Evolutionary conservation across 2,329 filamentous ascomycete species (phyloP).

Genomic region (Monilinia vaccinii-corymbosi): DNA sequence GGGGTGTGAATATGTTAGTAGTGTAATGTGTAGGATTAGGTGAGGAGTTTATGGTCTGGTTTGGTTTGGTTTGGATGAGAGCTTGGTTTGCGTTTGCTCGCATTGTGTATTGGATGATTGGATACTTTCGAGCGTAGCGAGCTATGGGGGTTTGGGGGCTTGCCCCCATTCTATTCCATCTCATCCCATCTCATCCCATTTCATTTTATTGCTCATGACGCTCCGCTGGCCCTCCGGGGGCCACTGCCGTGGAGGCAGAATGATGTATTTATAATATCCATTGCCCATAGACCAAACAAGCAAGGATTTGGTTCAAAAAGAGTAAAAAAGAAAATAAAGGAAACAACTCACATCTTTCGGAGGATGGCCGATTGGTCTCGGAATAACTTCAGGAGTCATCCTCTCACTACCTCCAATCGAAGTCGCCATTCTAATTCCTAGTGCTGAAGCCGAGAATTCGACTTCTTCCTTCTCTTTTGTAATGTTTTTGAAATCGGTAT

Average conservation of each 20-base stretch:
- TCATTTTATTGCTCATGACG: background rate
- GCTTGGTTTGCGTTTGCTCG: no score
- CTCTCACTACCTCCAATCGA: background rate
- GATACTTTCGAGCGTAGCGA: no score
- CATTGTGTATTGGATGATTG: no score
- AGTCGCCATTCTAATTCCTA: background rate
- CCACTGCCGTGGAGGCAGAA: background rate
- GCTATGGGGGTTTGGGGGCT: no score
- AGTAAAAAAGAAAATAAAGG: background rate
- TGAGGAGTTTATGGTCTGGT: no score
- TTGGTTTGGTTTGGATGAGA: no score
- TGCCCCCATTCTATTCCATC: no score
- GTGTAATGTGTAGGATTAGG: no score
- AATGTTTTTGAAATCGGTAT: background rate
- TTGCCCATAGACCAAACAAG: background rate
- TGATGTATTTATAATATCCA: background rate
- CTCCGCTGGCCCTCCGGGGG: constrained; percentile 1
- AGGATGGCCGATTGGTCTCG: constrained; percentile 1
- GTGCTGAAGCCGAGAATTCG: background rate
- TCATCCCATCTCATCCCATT: no score
- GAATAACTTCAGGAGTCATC: constrained; percentile 7
- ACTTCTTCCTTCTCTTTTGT: background rate
- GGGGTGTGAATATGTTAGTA: no score
- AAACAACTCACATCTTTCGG: constrained; percentile 6
- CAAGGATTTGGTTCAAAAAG: background rate